A percentile compares a stretch with the other conserved stretches of the same genome.
These are phyloP conservation scores for Aschersonia sp. DNA, from an alignment of 2,329 filamentous ascomycete species.

Conservation along the genomic window DNA sequence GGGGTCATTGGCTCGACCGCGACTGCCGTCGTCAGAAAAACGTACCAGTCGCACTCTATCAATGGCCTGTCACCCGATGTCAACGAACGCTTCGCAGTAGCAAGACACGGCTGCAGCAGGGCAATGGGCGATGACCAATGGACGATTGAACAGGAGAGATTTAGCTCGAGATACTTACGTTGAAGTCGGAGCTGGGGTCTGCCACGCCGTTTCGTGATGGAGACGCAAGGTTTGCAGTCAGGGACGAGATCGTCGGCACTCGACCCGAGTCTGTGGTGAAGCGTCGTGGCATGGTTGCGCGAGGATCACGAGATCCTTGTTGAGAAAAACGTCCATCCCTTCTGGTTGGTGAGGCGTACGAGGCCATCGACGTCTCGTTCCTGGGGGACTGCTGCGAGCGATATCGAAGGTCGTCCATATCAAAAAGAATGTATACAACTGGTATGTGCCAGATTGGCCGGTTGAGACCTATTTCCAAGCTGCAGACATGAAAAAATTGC, in stretches of 20 bases:
- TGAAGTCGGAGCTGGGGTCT: conserved; percentile 29
- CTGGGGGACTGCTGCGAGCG: conserved; percentile 63
- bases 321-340: conserved; percentile 50
- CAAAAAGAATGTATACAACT: conserved; percentile 19
- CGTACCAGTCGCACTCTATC: conserved; percentile 69
- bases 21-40: conserved; percentile 3
- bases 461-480: conserved; percentile 14
- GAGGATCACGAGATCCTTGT: conserved; percentile 44
- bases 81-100: background rate
- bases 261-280: conserved; percentile 88
- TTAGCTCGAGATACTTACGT: conserved; percentile 14
- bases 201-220: conserved; percentile 32
- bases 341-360: conserved; percentile 60
- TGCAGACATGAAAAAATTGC: conserved; percentile 21
- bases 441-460: conserved; percentile 23
- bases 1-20: too few species aligned
- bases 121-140: too few species aligned
- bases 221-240: conserved; percentile 26
- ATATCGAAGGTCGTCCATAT: conserved; percentile 68
- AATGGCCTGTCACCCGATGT: conserved; percentile 32
- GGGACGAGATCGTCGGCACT: conserved; percentile 58
- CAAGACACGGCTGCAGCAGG: too few species aligned
- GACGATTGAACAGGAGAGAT: background rate
- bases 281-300: conserved; percentile 69
- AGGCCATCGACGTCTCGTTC: conserved; percentile 61